Conservation (phyloP, 2,329 filamentous ascomycete genomes). For the Penicillium psychrosexuale region DNA sequence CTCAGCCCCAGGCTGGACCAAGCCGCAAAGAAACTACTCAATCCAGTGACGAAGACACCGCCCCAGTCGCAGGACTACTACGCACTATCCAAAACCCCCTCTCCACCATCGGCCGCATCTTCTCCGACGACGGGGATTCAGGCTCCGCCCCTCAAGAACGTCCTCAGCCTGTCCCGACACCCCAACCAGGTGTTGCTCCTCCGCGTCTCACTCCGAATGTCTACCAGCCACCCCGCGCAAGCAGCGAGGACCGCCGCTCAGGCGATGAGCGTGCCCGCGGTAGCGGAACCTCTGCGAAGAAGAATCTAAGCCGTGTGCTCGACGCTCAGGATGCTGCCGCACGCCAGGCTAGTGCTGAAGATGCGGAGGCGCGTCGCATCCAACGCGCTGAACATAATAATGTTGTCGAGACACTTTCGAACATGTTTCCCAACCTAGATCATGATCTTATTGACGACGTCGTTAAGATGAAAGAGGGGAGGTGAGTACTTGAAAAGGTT, state of each 20-base stretch:
- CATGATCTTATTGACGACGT: constrained; percentile 95
- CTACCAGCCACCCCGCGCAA: constrained; percentile 44
- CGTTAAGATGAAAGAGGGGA: constrained; percentile 89
- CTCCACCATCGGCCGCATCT: constrained; percentile 89
- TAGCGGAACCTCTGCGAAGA: constrained; percentile 17
- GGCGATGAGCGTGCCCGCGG: constrained; percentile 23
- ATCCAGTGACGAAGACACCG: constrained; percentile 64
- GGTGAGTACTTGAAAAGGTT: constrained; percentile 56
- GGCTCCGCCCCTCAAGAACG: constrained; percentile 29
- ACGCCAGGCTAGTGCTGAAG: constrained; percentile 83
- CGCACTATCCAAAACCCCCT: constrained; percentile 88
- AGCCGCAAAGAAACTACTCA: constrained; percentile 35
- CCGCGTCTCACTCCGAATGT: constrained; percentile 51
- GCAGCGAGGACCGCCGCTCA: constrained; percentile 33
- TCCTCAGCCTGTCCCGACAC: constrained; percentile 40
- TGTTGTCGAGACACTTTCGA: constrained; percentile 87
- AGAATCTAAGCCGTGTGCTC: constrained; percentile 44
- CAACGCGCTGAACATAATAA: constrained; percentile 81
- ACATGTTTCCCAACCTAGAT: constrained; percentile 97
- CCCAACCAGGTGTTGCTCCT: constrained; percentile 45
- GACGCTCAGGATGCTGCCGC: constrained; percentile 85
- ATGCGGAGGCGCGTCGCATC: constrained; percentile 79
- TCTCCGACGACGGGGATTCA: constrained; percentile 65
- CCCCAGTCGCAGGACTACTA: constrained; percentile 78
- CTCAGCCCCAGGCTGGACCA: constrained; percentile 57